Percentiles rank a stretch among this genome's conserved stretches.
Evolutionary conservation across 495 filamentous ascomycete genomes (phyloP).

Genomic region (Aspergillus conjunctus): DNA sequence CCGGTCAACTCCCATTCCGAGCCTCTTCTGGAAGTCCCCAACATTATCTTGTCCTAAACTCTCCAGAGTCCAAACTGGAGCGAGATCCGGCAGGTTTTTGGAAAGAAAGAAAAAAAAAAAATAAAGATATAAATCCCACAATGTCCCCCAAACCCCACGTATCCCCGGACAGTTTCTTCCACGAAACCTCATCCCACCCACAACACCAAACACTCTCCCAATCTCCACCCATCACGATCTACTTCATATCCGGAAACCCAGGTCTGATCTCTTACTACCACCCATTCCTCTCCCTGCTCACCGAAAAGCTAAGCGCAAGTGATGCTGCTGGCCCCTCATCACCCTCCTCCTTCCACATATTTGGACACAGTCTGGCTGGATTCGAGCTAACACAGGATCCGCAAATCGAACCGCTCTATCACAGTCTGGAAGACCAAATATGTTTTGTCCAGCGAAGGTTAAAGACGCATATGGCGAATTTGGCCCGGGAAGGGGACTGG

Average conservation of each 20-base stretch:
- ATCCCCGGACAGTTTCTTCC: conserved; percentile 37
- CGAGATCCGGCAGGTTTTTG: no score
- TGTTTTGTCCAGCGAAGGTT: conserved; percentile 39
- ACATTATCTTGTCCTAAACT: no score
- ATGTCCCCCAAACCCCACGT: conserved; percentile 28
- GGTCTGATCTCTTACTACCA: conserved; percentile 82
- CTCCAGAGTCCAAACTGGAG: no score
- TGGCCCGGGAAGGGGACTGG: not conserved
- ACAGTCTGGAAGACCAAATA: conserved; percentile 66
- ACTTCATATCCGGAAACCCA: conserved; percentile 86
- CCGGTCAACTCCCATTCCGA: no score
- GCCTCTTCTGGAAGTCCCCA: no score
- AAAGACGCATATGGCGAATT: conserved; percentile 4
- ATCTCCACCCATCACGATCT: conserved; percentile 33
- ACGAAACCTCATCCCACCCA: conserved; percentile 14
- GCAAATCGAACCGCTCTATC: conserved; percentile 16
- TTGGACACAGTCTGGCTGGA: conserved; percentile 72
- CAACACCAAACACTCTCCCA: not conserved
- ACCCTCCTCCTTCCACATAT: conserved; percentile 48
- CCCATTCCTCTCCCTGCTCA: conserved; percentile 63
- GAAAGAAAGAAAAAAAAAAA: not conserved
- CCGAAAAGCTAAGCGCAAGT: conserved; percentile 19
- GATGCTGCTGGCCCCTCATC: not conserved
- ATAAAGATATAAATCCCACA: not conserved
- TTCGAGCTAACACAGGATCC: conserved; percentile 49